A percentile compares a stretch with the other conserved stretches of the same genome.
Conservation (phyloP, 2,329 filamentous ascomycete genomes). For the Fusarium sp. region DNA sequence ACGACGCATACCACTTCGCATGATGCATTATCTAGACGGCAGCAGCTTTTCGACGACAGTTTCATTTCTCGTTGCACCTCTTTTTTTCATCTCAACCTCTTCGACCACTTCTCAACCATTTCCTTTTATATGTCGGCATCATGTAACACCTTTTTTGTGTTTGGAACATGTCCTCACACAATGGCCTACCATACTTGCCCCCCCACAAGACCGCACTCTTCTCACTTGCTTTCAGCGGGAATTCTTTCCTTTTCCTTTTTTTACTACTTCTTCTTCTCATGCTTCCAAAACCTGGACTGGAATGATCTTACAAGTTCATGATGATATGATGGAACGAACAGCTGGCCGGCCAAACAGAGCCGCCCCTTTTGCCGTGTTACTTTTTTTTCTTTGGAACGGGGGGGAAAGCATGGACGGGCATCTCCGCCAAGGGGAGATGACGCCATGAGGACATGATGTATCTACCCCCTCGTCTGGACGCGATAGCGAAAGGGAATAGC, state of each 20-base stretch:
- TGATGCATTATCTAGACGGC: constrained; percentile 42
- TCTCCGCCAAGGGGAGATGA: constrained; percentile 3
- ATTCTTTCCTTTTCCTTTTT: constrained; percentile 3
- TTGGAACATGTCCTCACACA: not conserved
- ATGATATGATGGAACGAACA: constrained; percentile 45
- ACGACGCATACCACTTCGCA: constrained; percentile 33
- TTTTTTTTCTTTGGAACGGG: constrained; percentile 28
- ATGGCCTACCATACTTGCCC: not conserved
- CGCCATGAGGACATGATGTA: constrained; percentile 36
- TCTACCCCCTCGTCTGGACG: constrained; percentile 12
- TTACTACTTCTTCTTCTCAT: constrained; percentile 17
- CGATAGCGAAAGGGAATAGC: constrained; percentile 1
- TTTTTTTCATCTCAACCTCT: constrained; percentile 10
- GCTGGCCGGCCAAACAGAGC: constrained; percentile 42
- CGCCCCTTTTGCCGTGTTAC: constrained; percentile 36
- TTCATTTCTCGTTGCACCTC: constrained; percentile 10
- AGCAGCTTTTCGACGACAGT: constrained; percentile 35
- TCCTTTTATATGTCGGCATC: constrained; percentile 28
- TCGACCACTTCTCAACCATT: constrained; percentile 13
- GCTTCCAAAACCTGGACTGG: constrained; percentile 21
- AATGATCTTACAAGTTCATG: constrained; percentile 39
- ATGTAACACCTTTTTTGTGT: not conserved
- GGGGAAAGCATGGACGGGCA: constrained; percentile 7
- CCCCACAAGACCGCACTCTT: constrained; percentile 7
- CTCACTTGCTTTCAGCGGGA: constrained; percentile 17